Base-by-base conservation (phyloP, 1,284 basidiomycete species). In the Rugosomyces carneus region DNA sequence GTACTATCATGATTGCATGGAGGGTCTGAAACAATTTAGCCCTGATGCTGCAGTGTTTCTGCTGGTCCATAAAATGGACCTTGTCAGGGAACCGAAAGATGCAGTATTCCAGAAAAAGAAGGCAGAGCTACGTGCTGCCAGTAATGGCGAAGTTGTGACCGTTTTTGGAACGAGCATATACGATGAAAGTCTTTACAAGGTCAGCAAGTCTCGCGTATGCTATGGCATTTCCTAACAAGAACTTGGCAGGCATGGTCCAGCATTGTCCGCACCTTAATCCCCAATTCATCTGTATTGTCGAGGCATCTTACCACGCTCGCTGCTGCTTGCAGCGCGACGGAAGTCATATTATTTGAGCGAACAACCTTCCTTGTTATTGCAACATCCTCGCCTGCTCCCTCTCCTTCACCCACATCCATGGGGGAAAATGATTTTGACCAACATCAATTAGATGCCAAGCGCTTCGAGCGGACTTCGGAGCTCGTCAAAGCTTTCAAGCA, bases 341-440 rank as follows among this genome's bases (percentile, higher is more conserved):
- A 99, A 65, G 92, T 94, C 42, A 86, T 99, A 50, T 79, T 98
- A 19, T 99, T 99, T 58, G 96, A 99, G 65, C 83, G 89, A 42
- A 94, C 93, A 2, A 99, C 96, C 13, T 99, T 99, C 70, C 84
- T 99, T 40, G 93, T 98, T 54, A 93, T 99, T 53, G 92, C 91
- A 3, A 86, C 84, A 6, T 86, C 81, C 20, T 68, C 74, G n/a
- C n/a, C n/a, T n/a, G n/a, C n/a, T n/a, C n/a, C n/a, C n/a, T n/a
- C n/a, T 3, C 63, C 68, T 11, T 44, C 60, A 41, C 61, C 54
- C 35, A 44, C 58, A 34, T 63, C 54, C 37, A 44, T 58, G 19
- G 58, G 61, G 29, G 49, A 48, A 36, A 53, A 58, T 29, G 58
- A 62, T 34, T 52, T 63, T 5, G 70, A 74, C 26, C 62, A 69